A percentile compares a stretch with the other conserved stretches of the same genome.
Conservation (phyloP, 345 rosid genomes). For the Stellera chamaejasme region DNA sequence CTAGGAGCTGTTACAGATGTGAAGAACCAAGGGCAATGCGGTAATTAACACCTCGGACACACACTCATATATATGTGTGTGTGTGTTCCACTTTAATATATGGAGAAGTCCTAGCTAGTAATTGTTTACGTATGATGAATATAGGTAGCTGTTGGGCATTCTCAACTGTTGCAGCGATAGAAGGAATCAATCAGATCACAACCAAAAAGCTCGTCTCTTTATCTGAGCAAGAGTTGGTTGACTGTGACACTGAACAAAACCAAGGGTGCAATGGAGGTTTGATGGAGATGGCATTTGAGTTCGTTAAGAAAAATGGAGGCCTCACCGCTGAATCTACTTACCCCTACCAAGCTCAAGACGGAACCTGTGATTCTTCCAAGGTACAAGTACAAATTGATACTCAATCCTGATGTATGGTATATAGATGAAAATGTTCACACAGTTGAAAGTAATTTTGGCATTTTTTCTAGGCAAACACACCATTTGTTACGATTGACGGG, state of each 20-base stretch:
- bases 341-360: constrained; percentile 31
- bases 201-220: constrained; percentile 39
- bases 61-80: not conserved
- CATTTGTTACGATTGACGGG: constrained; percentile 54
- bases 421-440: too few relatives aligned
- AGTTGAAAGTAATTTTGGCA: not conserved
- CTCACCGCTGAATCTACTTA: constrained; percentile 29
- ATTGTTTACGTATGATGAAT: not conserved
- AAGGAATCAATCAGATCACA: constrained; percentile 54
- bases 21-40: constrained; percentile 77
- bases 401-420: too few relatives aligned
- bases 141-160: constrained; percentile 78
- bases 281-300: constrained; percentile 53
- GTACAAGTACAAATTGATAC: not conserved
- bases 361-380: constrained; percentile 23
- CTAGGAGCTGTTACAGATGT: constrained; percentile 62
- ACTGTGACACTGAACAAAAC: constrained; percentile 52
- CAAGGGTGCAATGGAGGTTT: constrained; percentile 66
- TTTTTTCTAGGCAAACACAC: constrained; percentile 25
- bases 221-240: constrained; percentile 62
- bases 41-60: constrained; percentile 24
- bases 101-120: not conserved
- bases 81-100: not conserved
- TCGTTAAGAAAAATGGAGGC: constrained; percentile 26
- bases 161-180: constrained; percentile 54